Base-by-base conservation (phyloP, 225 moss, liverwort and hornwort species). In the Pseudisothecium myosuroides region DNA sequence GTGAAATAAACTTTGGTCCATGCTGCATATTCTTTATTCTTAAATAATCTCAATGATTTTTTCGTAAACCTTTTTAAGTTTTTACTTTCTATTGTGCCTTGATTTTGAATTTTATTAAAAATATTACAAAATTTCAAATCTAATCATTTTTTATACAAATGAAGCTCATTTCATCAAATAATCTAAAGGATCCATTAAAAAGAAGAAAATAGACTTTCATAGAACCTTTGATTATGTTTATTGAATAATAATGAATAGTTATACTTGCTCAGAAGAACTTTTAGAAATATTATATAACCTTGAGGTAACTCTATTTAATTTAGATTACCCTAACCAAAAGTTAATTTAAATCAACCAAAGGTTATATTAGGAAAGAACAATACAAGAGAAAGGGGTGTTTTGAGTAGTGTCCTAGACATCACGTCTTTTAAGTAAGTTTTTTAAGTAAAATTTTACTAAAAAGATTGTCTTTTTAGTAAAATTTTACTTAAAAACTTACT, bases 21-120 rank as follows among this genome's bases (percentile, higher is more conserved):
- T 14, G 9, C 0, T 22, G 0, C 6, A 36, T 8, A 76, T 52
- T 36, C 0, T 52, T 22, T 36, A 0, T 52, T 14, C 0, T 12
- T 13, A 12, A 76, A 13, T 76, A 14, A 76, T 76, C 34, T 22
- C 5, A 34, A 4, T 77, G 15, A 37, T 37, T 23, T 78, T 78
- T 55, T 37, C 2, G 0, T 13, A 24, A 52, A 1, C 15, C 21
- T 12, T 32, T 0, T 11, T 22, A 14, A 27, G 2, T 34, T 76
- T 55, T 55, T 2, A 54, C 15, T 3, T 77, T 24, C 15, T 10
- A 55, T 37, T 23, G 10, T 24, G 3, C 24, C 10, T 55, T 9
- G 3, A 9, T 77, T 36, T 77, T 54, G 24, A 37, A 54, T 77
- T 54, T 9, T 6, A 21, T 4, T 36, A 3, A 34, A 54, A 23